Base-by-base conservation (phyloP, 257 asterid species). In the Linderniella brevidens region DNA sequence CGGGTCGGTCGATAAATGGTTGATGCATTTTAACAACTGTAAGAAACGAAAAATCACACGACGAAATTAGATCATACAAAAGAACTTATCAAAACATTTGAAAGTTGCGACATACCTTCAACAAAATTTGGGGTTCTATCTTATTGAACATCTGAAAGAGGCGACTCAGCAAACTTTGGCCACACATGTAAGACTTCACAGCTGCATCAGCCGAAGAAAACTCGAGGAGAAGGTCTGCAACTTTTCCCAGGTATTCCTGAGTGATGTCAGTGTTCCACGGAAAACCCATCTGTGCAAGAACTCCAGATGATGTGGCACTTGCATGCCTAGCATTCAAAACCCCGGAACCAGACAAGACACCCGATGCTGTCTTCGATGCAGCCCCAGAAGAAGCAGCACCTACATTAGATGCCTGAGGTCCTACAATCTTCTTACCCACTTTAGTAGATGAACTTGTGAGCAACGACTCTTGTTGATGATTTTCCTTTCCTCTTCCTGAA, bases 231-330 rank as follows among this genome's bases (percentile, higher is more conserved):
- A 90, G 96, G 70, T 90, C 99, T 17, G 99, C 96, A 35, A 90
- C 96, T 71, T 85, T 90, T 54, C 77, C 94, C 58, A 90, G 70
- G 73, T 90, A 90, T 64, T 85, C 99, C 64, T 77, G 73, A 35
- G 96, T 92, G 64, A 81, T 78, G 62, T 90, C 96, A 68, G 69
- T 94, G 70, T 81, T 90, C 96, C 87, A 90, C 41, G 99, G 85
- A 15, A 92, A 70, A 41, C 67, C 94, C 92, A 73, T 68, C 58
- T 81, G 85, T 48, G 94, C 71, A 52, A 79, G 96, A 25, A 81
- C 64, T 54, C 96, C 99, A 41, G 99, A 90, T 40, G 99, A 85
- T 41, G 94, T 70, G 5, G 99, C 87, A 60, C 99, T 90, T 46
- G 93, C 99, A 17, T 92, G 86, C 67, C 94, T 81, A 65, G 92